These are phyloP conservation scores for Stylosanthes scabra DNA, from an alignment of 331 rosid genomes.

Conservation along the genomic window DNA sequence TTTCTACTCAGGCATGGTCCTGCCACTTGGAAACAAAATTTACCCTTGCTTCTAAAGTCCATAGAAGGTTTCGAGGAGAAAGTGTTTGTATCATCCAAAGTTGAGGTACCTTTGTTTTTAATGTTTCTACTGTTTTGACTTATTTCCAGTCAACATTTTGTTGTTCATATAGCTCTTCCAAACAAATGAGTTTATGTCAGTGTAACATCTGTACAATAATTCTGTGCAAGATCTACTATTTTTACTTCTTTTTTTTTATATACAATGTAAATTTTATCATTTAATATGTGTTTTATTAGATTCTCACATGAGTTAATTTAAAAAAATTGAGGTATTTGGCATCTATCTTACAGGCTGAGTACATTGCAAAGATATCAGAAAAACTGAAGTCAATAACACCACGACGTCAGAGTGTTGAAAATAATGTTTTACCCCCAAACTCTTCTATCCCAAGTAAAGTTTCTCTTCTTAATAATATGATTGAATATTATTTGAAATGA, in stretches of 20 bases:
- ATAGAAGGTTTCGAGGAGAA: slow-evolving; percentile 14
- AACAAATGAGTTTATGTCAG: not conserved
- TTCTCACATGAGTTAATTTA: not conserved
- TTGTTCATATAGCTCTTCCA: not conserved
- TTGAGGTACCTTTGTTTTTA: slow-evolving; percentile 37
- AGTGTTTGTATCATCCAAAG: not conserved
- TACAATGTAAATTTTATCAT: too few relatives aligned
- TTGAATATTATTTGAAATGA: not conserved
- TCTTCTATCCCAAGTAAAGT: slow-evolving; percentile 8
- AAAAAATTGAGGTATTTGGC: not conserved
- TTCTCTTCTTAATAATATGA: not conserved
- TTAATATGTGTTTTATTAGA: not conserved
- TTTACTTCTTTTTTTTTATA: too few relatives aligned
- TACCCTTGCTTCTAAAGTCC: not conserved
- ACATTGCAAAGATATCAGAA: not conserved
- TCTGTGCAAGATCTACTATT: too few relatives aligned
- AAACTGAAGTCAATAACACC: not conserved
- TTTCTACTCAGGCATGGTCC: not conserved
- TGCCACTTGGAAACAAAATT: not conserved
- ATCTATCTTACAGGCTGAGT: slow-evolving; percentile 21
- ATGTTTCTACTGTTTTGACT: not conserved
- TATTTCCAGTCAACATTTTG: not conserved
- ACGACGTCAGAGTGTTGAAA: not conserved
- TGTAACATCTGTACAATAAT: not conserved
- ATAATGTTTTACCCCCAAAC: not conserved